These are phyloP conservation scores for Fusarium sp. DNA, from an alignment of 2,329 filamentous ascomycete species.

Conservation along the genomic window DNA sequence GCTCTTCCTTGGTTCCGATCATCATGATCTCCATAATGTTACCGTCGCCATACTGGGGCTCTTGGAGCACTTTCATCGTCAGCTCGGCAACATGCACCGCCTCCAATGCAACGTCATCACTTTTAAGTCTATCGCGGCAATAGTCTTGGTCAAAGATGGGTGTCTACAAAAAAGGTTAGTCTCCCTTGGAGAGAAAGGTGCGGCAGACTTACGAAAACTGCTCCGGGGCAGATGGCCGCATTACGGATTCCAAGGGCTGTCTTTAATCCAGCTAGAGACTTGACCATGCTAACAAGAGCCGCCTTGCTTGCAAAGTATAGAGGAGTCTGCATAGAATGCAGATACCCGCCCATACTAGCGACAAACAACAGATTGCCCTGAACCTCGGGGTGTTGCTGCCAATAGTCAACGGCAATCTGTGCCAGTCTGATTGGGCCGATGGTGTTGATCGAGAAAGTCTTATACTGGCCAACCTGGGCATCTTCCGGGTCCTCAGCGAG, in stretches of 20 bases:
- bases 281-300: slow-evolving; percentile 23
- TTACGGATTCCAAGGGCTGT: slow-evolving; percentile 13
- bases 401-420: slow-evolving; percentile 46
- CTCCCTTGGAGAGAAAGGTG: fast-evolving
- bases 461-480: slow-evolving; percentile 34
- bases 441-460: slow-evolving; percentile 43
- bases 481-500: slow-evolving; percentile 36
- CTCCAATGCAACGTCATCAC: slow-evolving; percentile 2
- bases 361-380: slow-evolving; percentile 43
- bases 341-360: slow-evolving; percentile 45
- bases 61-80: slow-evolving; percentile 1
- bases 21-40: slow-evolving; percentile 28
- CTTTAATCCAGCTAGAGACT: slow-evolving; percentile 7
- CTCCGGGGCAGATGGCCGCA: slow-evolving; percentile 18
- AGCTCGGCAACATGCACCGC: slow-evolving; percentile 10
- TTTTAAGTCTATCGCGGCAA: slow-evolving; percentile 12
- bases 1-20: slow-evolving; percentile 7
- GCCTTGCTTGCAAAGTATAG: slow-evolving; percentile 32
- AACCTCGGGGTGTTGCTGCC: slow-evolving; percentile 36
- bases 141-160: slow-evolving; percentile 21
- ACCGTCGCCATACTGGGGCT: slow-evolving; percentile 23
- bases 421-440: slow-evolving; percentile 43
- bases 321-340: slow-evolving; percentile 45
- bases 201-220: slow-evolving; percentile 11
- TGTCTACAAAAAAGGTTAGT: not conserved